A percentile compares a stretch with the other conserved stretches of the same genome.
Evolutionary conservation across 371 early-diverging fungal genomes (phyloP).

Genomic region (Lichtheimia ramosa): DNA sequence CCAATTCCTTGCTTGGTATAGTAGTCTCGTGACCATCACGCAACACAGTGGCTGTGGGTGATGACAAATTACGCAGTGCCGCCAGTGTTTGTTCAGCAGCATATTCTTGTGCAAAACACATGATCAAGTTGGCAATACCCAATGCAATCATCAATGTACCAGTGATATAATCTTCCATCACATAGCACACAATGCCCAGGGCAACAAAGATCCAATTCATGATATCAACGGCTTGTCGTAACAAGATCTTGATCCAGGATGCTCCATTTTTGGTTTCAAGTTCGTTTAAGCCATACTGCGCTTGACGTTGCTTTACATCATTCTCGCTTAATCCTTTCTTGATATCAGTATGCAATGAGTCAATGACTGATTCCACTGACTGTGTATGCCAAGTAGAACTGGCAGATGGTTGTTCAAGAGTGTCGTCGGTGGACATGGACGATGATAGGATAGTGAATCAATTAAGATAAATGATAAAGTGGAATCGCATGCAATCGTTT

Average conservation of each 20-base stretch:
- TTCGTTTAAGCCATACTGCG: constrained; percentile 20
- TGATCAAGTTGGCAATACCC: constrained; percentile 72
- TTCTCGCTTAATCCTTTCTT: constrained; percentile 12
- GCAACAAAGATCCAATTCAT: constrained; percentile 80
- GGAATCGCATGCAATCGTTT: too few species aligned
- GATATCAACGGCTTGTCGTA: constrained; percentile 78
- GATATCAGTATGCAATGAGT: constrained; percentile 6
- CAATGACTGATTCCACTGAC: constrained; percentile 13
- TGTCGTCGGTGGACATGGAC: too few species aligned
- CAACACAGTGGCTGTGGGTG: constrained; percentile 74
- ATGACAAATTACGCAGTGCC: constrained; percentile 77
- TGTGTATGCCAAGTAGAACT: constrained; percentile 17
- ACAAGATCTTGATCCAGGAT: constrained; percentile 66
- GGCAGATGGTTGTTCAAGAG: too few species aligned
- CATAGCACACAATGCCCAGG: constrained; percentile 58
- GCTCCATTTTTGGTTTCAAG: constrained; percentile 50
- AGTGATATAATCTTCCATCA: constrained; percentile 58
- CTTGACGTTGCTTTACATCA: constrained; percentile 15
- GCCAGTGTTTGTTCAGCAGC: constrained; percentile 88
- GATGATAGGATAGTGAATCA: too few species aligned
- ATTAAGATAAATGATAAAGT: too few species aligned
- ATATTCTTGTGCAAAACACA: constrained; percentile 87
- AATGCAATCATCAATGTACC: constrained; percentile 70
- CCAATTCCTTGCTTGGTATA: constrained; percentile 67
- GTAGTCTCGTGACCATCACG: constrained; percentile 69